phyloP scores from a whole-genome alignment of 768 basidiomycete genomes.

The Lepiota venenata region DNA sequence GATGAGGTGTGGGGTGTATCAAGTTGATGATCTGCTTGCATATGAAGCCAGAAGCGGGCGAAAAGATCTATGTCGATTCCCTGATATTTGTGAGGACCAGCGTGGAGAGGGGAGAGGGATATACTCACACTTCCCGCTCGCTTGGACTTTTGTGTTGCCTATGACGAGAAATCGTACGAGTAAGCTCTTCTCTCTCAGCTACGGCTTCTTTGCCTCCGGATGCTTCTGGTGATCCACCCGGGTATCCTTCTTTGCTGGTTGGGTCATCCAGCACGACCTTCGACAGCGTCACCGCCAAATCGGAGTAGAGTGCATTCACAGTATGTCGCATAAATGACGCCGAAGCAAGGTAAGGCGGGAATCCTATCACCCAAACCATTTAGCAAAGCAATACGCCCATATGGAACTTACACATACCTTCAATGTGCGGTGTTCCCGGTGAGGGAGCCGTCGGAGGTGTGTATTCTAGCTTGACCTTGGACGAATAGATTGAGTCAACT shows the following conservation, averaged over 20 bases:
- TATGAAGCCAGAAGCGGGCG: conserved; percentile 62
- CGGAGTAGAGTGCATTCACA: conserved; percentile 70
- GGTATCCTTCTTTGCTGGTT: neutral
- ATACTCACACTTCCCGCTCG: conserved; percentile 75
- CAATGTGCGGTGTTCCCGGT: conserved; percentile 63
- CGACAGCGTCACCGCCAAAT: conserved; percentile 53
- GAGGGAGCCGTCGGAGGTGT: conserved; percentile 69
- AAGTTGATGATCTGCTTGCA: conserved; percentile 64
- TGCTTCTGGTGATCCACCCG: neutral
- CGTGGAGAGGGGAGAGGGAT: conserved; percentile 1
- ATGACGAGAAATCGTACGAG: conserved; percentile 50
- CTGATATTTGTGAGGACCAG: conserved; percentile 27
- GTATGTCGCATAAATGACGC: conserved; percentile 70
- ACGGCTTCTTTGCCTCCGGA: conserved; percentile 17
- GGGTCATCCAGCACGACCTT: conserved; percentile 42
- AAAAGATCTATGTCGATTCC: conserved; percentile 72
- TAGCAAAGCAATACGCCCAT: no score
- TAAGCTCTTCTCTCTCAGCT: conserved; percentile 54
- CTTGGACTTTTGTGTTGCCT: conserved; percentile 51
- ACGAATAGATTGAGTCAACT: conserved; percentile 56
- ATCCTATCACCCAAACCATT: conserved; percentile 39
- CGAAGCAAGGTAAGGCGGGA: conserved; percentile 69
- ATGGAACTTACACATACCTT: conserved; percentile 45
- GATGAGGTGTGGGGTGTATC: conserved; percentile 76
- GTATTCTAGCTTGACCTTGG: conserved; percentile 59